Evolutionary conservation across 768 basidiomycete species (phyloP).

Genomic region (Hypsizygus marmoreus): DNA sequence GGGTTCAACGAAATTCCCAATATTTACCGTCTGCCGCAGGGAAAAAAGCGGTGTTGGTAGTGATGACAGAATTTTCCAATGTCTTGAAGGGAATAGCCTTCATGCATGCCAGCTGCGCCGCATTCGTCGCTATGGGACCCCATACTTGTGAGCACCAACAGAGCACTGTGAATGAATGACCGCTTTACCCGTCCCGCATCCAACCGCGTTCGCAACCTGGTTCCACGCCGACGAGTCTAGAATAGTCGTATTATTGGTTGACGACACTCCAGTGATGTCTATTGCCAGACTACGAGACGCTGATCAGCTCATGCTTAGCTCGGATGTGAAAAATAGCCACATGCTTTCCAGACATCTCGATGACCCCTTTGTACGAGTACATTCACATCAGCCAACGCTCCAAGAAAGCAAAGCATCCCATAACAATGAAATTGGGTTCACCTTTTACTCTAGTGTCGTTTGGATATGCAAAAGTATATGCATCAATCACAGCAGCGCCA

Average conservation of each 20-base stretch:
- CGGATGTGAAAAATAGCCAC: neutral
- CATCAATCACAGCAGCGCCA: slow-evolving; percentile 34
- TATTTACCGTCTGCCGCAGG: slow-evolving; percentile 33
- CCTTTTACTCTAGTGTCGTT: slow-evolving; percentile 29
- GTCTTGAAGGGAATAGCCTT: slow-evolving; percentile 29
- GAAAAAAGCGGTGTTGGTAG: slow-evolving; percentile 26
- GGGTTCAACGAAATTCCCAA: neutral
- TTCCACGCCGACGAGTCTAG: too few species aligned
- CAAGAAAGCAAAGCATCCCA: neutral
- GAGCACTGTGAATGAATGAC: neutral
- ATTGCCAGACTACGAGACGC: slow-evolving; percentile 8
- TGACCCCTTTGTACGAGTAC: slow-evolving; percentile 23
- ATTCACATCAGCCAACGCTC: neutral
- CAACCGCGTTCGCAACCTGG: slow-evolving; percentile 28
- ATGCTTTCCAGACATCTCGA: slow-evolving; percentile 39
- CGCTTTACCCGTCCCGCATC: slow-evolving; percentile 35
- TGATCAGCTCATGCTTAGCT: neutral
- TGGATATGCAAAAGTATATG: slow-evolving; percentile 35
- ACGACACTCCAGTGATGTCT: slow-evolving; percentile 4
- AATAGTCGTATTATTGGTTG: slow-evolving; percentile 18
- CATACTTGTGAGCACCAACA: slow-evolving; percentile 11
- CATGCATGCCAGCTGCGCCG: slow-evolving; percentile 38
- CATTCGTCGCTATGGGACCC: slow-evolving; percentile 21
- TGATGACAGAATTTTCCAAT: slow-evolving; percentile 34
- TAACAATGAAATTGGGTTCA: neutral